Evolutionary conservation across 345 rosid genomes (phyloP), one percentile per base, ranked within the genome.

Genomic region (Cardamine occulta): DNA sequence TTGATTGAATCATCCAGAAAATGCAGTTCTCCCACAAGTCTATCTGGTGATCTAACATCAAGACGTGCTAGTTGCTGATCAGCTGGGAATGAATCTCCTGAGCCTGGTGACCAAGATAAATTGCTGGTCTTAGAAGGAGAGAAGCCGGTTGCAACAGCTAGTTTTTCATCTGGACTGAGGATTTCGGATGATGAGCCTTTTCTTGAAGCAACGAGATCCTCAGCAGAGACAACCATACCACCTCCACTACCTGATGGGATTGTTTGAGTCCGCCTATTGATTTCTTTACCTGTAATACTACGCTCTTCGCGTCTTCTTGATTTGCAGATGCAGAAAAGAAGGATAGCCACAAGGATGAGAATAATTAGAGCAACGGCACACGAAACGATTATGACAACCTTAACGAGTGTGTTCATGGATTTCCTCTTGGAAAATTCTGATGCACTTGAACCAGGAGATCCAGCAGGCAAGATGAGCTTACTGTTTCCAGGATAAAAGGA

Each of bases 1-100:
- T 82, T 82, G 79, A 95, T 82, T 51, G 97, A 85, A 64, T 90
- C 99, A 77, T 95, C 97, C 32, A 95, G 96, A 86, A 95, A 95
- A 66, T 90, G 84, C 60, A 95, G 87, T 74, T 95, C 97, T 37
- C 97, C 97, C 13, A 86, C 92, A 75, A 95, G 85, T 72, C 86
- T 83, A 76, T 92, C 99, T 0, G 99, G 99, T 48, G 99, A 90
- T 56, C 97, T 81, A 34, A 90, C 97, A 80, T 95, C 97, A 76
- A 95, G 84, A 67, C 97, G 85, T 7, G 87, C 88, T 40, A 92
- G 82, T 66, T 85, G 86, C 72, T 84, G 86, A 80, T 90, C 97
- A 72, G 93, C 86, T 58, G 96, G 71, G 40, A 85, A 84, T 74
- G 99, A 95, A 77, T 95, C 99, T 72, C 93, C 96, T 54, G 99